Base-by-base conservation (phyloP, 805 yeast species). In the Hagleromyces aurorensis region DNA sequence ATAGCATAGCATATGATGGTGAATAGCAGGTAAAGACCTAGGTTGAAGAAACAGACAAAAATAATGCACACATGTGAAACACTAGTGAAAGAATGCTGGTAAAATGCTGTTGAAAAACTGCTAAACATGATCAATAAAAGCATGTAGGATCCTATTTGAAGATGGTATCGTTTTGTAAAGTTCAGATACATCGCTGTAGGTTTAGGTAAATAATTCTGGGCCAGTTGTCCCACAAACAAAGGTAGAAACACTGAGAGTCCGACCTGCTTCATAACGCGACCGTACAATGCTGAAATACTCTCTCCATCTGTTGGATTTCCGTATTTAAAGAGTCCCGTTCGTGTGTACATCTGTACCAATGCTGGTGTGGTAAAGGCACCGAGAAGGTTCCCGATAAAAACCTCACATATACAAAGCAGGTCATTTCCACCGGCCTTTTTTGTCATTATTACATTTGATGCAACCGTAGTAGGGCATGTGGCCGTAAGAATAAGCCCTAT, bases 371-470 rank as follows among this genome's bases (percentile, higher is more conserved):
- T 65, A 46, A 86, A 86, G 0, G 91, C 91, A 3, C 96, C 96
- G 23, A 84, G 48, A 27, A 85, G 48, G 49, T 86, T 86, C 2
- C 95, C 95, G 19, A 85, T 67, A 35, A 85, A 74, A 7, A 86
- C 95, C 52, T 84, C 94, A 52, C 91, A 78, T 5, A 84, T 61
- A 12, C 94, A 78, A 30, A 85, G 58, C 11, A 79, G 58, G 41
- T 74, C 87, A 55, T 85, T 83, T 6, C 95, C 96, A 41, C 78
- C 75, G 0, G 96, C 94, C 35, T 70, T 70, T 30, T 75, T 69
- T 5, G 96, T 86, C 95, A 86, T 86, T 16, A 86, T 87, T 16
- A 86, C 95, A 51, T 86, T 86, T 2, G 95, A 84, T 0, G 87
- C 74, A 12, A 86, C 94, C 0, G 96, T 86, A 6, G 96, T 86